Evolutionary conservation across 345 rosid species (phyloP).

Genomic region (Aquilaria malaccensis): DNA sequence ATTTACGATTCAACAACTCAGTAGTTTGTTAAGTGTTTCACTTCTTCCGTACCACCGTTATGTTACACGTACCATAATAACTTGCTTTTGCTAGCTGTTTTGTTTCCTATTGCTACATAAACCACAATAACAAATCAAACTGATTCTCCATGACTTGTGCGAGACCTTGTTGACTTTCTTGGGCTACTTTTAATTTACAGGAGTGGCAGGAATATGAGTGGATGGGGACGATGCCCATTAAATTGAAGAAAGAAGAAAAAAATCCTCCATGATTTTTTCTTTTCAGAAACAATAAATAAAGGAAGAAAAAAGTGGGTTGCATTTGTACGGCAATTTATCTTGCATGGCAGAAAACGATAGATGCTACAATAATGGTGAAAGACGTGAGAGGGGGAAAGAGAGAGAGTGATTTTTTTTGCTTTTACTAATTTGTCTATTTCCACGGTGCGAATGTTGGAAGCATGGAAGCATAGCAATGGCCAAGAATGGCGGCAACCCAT

Average conservation of each 20-base stretch:
- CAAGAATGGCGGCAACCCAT: slow-evolving; percentile 65
- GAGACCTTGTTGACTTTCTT: not conserved
- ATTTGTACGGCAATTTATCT: slow-evolving; percentile 11
- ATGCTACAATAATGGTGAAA: slow-evolving; percentile 25
- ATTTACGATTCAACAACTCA: too few relatives aligned
- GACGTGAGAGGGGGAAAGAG: slow-evolving; percentile 4
- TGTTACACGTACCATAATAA: too few relatives aligned
- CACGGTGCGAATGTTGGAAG: slow-evolving; percentile 73
- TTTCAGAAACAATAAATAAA: not conserved
- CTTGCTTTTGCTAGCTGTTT: too few relatives aligned
- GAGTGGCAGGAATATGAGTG: not conserved
- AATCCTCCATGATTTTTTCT: not conserved
- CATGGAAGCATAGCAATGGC: slow-evolving; percentile 71
- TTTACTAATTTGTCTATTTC: slow-evolving; percentile 36
- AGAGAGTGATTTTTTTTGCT: not conserved
- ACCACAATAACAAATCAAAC: too few relatives aligned
- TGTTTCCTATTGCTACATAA: too few relatives aligned
- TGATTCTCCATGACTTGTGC: too few relatives aligned
- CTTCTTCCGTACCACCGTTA: too few relatives aligned
- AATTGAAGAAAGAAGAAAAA: too few relatives aligned
- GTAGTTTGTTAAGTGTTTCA: too few relatives aligned
- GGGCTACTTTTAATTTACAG: not conserved
- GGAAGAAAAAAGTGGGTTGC: not conserved
- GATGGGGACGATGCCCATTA: too few relatives aligned
- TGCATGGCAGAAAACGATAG: slow-evolving; percentile 32